These are phyloP conservation scores for Nakataea oryzae DNA, from an alignment of 2,329 filamentous ascomycete genomes.

Conservation along the genomic window DNA sequence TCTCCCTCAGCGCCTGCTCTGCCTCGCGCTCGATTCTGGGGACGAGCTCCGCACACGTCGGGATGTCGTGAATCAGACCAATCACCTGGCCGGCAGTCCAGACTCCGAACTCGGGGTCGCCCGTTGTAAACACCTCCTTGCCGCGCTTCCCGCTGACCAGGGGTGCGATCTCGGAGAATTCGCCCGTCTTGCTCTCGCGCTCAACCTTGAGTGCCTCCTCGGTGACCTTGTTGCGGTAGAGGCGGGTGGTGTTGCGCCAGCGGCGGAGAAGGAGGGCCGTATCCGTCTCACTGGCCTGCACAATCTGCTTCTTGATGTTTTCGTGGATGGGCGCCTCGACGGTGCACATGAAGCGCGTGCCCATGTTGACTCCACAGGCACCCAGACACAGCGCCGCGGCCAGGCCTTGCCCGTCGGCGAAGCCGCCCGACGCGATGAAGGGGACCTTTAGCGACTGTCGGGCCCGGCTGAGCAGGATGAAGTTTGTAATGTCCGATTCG, in stretches of 20 bases:
- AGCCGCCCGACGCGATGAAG: conserved; percentile 93
- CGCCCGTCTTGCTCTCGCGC: conserved; percentile 67
- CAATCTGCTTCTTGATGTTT: conserved; percentile 91
- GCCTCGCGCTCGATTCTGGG: conserved; percentile 70
- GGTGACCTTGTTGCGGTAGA: conserved; percentile 87
- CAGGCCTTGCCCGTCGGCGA: conserved; percentile 87
- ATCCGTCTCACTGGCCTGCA: conserved; percentile 79
- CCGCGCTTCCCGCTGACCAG: conserved; percentile 86
- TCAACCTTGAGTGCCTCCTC: conserved; percentile 74
- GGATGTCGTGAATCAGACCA: conserved; percentile 74
- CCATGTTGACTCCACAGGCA: conserved; percentile 96
- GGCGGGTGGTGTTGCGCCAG: conserved; percentile 84
- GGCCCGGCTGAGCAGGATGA: conserved; percentile 76
- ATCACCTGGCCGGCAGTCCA: conserved; percentile 98
- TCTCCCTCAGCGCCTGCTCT: conserved; percentile 51
- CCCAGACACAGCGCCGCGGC: conserved; percentile 85
- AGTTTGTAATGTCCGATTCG: conserved; percentile 81
- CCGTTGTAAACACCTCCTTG: conserved; percentile 82
- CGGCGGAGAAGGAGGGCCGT: conserved; percentile 78
- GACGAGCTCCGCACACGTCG: conserved; percentile 60
- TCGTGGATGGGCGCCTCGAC: conserved; percentile 84
- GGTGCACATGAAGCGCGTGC: conserved; percentile 95
- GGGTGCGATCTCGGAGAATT: conserved; percentile 81
- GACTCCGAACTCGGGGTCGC: conserved; percentile 83
- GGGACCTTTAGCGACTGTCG: conserved; percentile 76